Evolutionary conservation across 495 filamentous ascomycete genomes (phyloP).

Genomic region (Massariosphaeria phaeospora): DNA sequence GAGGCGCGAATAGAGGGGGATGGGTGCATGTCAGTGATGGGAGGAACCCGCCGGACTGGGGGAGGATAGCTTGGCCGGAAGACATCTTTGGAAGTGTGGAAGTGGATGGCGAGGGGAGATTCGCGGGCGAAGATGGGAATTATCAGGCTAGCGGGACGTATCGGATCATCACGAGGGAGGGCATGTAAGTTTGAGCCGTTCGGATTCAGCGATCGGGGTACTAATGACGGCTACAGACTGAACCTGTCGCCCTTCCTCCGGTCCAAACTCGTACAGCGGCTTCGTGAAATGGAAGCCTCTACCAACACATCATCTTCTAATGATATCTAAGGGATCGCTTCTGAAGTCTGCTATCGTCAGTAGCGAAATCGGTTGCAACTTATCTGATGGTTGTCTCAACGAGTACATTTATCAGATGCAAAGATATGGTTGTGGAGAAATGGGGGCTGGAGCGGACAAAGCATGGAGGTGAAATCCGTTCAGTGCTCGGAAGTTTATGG

Average conservation of each 20-base stretch:
- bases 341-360: no score
- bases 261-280: constrained; percentile 50
- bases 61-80: constrained; percentile 80
- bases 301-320: no score
- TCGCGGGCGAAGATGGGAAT: constrained; percentile 56
- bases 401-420: no score
- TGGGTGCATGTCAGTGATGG: constrained; percentile 84
- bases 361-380: no score
- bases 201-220: no score
- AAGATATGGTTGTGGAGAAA: no score
- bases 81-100: constrained; percentile 93
- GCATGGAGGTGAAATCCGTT: no score
- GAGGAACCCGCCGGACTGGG: constrained; percentile 82
- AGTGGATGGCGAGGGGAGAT: constrained; percentile 70
- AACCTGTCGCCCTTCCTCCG: constrained; percentile 55
- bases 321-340: no score
- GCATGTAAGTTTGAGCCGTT: constrained; percentile 53
- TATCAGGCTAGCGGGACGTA: constrained; percentile 65
- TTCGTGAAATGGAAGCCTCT: constrained; percentile 24
- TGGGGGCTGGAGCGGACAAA: no score
- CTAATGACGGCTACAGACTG: constrained; percentile 40
- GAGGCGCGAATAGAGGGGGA: constrained; percentile 76
- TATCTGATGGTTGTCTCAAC: no score
- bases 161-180: constrained; percentile 62
- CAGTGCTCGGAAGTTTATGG: no score